Evolutionary conservation across 1,284 basidiomycete genomes (phyloP).

Genomic region (Cryptococcus sp.): DNA sequence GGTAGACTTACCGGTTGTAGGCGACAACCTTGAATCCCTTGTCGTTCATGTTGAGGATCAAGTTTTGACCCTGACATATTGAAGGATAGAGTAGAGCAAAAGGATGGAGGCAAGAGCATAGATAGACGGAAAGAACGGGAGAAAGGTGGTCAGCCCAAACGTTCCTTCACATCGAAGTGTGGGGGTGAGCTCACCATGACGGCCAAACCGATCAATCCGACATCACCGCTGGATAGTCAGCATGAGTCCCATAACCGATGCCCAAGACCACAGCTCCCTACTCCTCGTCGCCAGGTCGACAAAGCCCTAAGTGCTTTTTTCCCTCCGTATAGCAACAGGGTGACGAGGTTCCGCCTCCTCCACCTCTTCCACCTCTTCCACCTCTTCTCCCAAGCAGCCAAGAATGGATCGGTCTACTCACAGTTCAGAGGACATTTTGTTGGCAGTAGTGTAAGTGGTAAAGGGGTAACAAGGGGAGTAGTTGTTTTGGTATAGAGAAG

Average conservation of each 20-base stretch:
- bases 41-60: conserved; percentile 98
- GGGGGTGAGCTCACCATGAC: conserved; percentile 63
- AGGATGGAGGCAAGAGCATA: neutral
- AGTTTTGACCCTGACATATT: conserved; percentile 73
- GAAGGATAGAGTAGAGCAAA: conserved; percentile 2
- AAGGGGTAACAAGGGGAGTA: too few relatives aligned
- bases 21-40: conserved; percentile 97
- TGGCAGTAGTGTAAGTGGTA: neutral
- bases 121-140: conserved; percentile 6
- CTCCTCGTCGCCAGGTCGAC: too few relatives aligned
- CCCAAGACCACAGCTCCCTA: too few relatives aligned
- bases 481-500: too few relatives aligned
- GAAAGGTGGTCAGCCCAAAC: conserved; percentile 7
- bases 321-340: too few relatives aligned
- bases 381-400: too few relatives aligned
- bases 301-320: too few relatives aligned
- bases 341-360: too few relatives aligned
- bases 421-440: conserved; percentile 26
- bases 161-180: neutral
- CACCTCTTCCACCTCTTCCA: too few relatives aligned
- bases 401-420: conserved; percentile 2
- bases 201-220: conserved; percentile 65
- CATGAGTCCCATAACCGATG: too few relatives aligned
- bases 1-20: conserved; percentile 67
- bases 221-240: conserved; percentile 34